phyloP scores from a whole-genome alignment of 2,329 filamentous ascomycete genomes.

The Chrysosporium keratinophilum region DNA sequence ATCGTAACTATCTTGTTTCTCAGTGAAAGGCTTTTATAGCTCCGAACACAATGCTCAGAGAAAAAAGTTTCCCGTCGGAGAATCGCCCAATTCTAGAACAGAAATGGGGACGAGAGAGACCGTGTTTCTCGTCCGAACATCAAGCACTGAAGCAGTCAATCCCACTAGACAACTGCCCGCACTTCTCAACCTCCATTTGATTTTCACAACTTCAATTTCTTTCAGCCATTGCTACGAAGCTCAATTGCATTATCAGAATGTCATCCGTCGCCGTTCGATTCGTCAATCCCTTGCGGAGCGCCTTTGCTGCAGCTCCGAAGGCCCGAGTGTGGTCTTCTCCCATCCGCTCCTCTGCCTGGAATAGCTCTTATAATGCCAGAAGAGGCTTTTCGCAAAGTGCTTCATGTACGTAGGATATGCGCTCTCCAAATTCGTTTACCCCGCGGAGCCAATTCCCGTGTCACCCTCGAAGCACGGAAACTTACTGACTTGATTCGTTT shows the following conservation, averaged over 20 bases:
- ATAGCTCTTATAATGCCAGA: slow-evolving; percentile 14
- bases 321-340: slow-evolving; percentile 11
- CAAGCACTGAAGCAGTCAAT: background rate
- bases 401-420: slow-evolving; percentile 25
- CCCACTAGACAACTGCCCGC: background rate
- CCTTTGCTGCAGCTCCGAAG: slow-evolving; percentile 12
- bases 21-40: background rate
- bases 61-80: slow-evolving; percentile 10
- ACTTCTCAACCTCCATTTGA: background rate
- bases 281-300: slow-evolving; percentile 14
- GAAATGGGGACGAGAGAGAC: background rate
- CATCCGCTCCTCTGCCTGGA: slow-evolving; percentile 12
- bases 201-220: background rate
- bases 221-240: background rate
- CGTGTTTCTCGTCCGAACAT: background rate
- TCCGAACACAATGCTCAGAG: background rate
- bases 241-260: slow-evolving; percentile 21
- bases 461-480: background rate
- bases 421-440: background rate
- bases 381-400: slow-evolving; percentile 35
- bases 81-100: background rate
- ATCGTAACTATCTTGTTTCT: no score
- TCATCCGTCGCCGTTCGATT: slow-evolving; percentile 27
- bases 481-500: slow-evolving; percentile 4
- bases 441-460: background rate